Percentiles rank a stretch among this genome's conserved stretches.
These are phyloP conservation scores for Didymella pomorum DNA, from an alignment of 2,329 filamentous ascomycete genomes.

Conservation along the genomic window DNA sequence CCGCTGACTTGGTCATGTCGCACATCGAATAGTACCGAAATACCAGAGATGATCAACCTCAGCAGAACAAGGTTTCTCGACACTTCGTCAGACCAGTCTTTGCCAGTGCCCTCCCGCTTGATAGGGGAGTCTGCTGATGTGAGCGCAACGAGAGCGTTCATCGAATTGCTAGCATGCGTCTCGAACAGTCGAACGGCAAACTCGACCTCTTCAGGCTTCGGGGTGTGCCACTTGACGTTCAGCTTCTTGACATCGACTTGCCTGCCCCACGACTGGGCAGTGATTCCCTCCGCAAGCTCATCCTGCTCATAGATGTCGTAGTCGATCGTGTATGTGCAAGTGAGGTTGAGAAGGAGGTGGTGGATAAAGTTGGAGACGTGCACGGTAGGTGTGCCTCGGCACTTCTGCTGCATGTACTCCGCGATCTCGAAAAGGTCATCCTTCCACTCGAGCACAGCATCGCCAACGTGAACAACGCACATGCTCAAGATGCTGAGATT, in stretches of 20 bases:
- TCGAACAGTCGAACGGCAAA: conserved; percentile 92
- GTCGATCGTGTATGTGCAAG: conserved; percentile 91
- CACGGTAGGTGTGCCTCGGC: conserved; percentile 90
- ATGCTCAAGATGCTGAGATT: conserved; percentile 97
- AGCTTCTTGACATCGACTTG: conserved; percentile 76
- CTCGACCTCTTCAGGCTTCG: conserved; percentile 78
- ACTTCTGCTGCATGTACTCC: conserved; percentile 95
- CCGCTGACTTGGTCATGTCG: conserved; percentile 50
- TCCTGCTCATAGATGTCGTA: conserved; percentile 86
- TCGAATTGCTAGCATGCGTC: conserved; percentile 78
- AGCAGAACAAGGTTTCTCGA: conserved; percentile 88
- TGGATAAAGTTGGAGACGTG: conserved; percentile 98
- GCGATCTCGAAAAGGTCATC: conserved; percentile 90
- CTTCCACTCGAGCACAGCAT: conserved; percentile 87
- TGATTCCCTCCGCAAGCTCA: conserved; percentile 73
- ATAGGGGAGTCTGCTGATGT: conserved; percentile 82
- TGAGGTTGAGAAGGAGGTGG: conserved; percentile 92
- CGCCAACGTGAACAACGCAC: conserved; percentile 95
- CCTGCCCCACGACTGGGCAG: conserved; percentile 84
- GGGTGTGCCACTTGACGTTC: conserved; percentile 90
- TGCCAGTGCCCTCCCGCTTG: conserved; percentile 92
- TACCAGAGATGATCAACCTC: conserved; percentile 86
- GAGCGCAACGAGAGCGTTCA: conserved; percentile 77
- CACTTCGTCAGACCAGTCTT: conserved; percentile 98
- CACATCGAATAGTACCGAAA: conserved; percentile 88